These are phyloP conservation scores for Bipolaris zeicola DNA, from an alignment of 2,329 filamentous ascomycete genomes.

Conservation along the genomic window DNA sequence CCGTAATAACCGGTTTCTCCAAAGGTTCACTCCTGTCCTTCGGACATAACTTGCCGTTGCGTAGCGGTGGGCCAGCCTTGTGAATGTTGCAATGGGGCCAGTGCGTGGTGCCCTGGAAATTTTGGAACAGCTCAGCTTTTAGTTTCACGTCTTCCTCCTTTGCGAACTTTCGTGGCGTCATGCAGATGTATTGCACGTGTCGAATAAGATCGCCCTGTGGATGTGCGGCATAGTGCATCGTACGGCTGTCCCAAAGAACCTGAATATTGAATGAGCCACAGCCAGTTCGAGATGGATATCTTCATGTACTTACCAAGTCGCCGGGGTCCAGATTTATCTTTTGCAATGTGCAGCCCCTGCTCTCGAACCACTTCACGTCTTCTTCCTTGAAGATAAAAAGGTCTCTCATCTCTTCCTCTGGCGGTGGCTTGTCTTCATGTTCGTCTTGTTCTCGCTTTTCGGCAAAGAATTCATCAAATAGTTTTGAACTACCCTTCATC, in stretches of 20 bases:
- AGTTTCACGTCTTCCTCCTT: conserved; percentile 23
- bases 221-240: conserved; percentile 50
- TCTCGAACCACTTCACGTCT: conserved; percentile 53
- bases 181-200: conserved; percentile 30
- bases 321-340: conserved; percentile 53
- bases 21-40: conserved; percentile 23
- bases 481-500: conserved; percentile 51
- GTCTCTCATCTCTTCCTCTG: conserved; percentile 44
- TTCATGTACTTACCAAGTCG: conserved; percentile 40
- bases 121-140: conserved; percentile 25
- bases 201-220: conserved; percentile 23
- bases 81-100: conserved; percentile 33
- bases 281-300: conserved; percentile 12
- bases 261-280: not conserved
- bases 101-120: conserved; percentile 28
- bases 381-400: conserved; percentile 52
- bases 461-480: conserved; percentile 54
- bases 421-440: conserved; percentile 23
- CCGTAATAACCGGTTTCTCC: conserved; percentile 26
- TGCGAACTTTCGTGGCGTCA: conserved; percentile 23
- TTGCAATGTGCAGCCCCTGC: conserved; percentile 46
- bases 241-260: conserved; percentile 54
- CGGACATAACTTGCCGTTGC: conserved; percentile 18
- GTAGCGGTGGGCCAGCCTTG: conserved; percentile 14
- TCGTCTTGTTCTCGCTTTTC: conserved; percentile 17